Evolutionary conservation across 805 yeast genomes (phyloP).

Genomic region (Lachancea lanzarotensis): DNA sequence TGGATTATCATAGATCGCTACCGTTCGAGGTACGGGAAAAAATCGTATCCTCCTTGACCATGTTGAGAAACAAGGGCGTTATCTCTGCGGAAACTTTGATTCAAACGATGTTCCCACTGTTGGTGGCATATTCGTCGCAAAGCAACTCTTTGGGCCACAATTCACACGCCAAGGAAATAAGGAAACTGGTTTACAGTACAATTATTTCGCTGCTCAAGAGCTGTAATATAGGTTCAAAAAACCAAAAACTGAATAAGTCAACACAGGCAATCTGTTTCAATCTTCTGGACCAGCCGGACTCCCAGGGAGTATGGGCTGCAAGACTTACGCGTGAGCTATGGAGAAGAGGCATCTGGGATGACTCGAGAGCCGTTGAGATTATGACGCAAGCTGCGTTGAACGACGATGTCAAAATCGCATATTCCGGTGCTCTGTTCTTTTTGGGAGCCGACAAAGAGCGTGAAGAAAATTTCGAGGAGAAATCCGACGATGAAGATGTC

Average conservation of each 20-base stretch:
- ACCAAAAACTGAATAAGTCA: constrained; percentile 80
- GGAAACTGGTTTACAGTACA: constrained; percentile 76
- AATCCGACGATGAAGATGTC: constrained; percentile 55
- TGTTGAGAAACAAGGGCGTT: constrained; percentile 81
- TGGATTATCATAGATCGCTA: constrained; percentile 72
- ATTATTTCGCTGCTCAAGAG: constrained; percentile 71
- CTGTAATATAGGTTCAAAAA: constrained; percentile 82
- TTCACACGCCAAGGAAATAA: constrained; percentile 70
- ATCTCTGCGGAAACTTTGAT: constrained; percentile 74
- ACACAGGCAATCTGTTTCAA: constrained; percentile 91
- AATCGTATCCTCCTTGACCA: constrained; percentile 79
- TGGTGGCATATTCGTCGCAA: constrained; percentile 54
- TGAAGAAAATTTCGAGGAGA: constrained; percentile 73
- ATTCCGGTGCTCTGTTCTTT: constrained; percentile 87
- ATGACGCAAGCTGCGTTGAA: constrained; percentile 95
- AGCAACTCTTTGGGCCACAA: constrained; percentile 39
- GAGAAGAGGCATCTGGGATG: constrained; percentile 99
- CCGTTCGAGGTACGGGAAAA: constrained; percentile 86
- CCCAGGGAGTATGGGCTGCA: constrained; percentile 94
- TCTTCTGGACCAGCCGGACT: constrained; percentile 68
- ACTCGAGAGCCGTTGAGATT: constrained; percentile 90
- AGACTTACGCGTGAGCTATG: constrained; percentile 90
- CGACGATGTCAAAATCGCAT: constrained; percentile 75
- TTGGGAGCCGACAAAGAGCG: constrained; percentile 81
- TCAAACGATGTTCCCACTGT: constrained; percentile 81